Percentiles rank a stretch among this genome's conserved stretches.
Evolutionary conservation across 2,329 filamentous ascomycete species (phyloP).

Genomic region (Arthrobotrys musiformis): DNA sequence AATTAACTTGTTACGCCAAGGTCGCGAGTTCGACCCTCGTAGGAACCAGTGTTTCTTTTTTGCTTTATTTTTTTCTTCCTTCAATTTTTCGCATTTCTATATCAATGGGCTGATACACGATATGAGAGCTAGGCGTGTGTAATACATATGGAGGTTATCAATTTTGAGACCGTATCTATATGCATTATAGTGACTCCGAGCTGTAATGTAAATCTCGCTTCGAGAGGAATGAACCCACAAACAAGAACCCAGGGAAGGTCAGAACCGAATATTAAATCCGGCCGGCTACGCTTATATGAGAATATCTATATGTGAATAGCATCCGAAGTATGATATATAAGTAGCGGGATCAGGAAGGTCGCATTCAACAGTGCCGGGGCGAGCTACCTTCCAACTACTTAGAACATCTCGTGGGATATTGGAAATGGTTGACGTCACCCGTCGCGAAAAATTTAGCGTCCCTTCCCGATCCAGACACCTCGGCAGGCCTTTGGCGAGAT

Average conservation of each 20-base stretch:
- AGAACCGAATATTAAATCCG: background rate
- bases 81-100: background rate
- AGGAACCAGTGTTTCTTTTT: background rate
- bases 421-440: background rate
- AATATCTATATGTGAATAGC: background rate
- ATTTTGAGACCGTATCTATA: background rate
- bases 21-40: slow-evolving; percentile 26
- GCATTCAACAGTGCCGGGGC: background rate
- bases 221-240: background rate
- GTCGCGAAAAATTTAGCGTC: background rate
- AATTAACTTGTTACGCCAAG: background rate
- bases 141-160: background rate
- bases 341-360: background rate
- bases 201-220: background rate
- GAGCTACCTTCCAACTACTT: slow-evolving; percentile 1
- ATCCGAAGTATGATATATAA: slow-evolving; percentile 2
- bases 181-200: background rate
- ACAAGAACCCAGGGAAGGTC: background rate
- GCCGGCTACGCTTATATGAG: background rate
- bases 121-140: background rate
- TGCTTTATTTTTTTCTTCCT: background rate
- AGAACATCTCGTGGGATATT: background rate
- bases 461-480: background rate
- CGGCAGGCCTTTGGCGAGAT: background rate
- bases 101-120: background rate